phyloP scores from a whole-genome alignment of 2,329 filamentous ascomycete species.

The Aspergillus fumigatus region DNA sequence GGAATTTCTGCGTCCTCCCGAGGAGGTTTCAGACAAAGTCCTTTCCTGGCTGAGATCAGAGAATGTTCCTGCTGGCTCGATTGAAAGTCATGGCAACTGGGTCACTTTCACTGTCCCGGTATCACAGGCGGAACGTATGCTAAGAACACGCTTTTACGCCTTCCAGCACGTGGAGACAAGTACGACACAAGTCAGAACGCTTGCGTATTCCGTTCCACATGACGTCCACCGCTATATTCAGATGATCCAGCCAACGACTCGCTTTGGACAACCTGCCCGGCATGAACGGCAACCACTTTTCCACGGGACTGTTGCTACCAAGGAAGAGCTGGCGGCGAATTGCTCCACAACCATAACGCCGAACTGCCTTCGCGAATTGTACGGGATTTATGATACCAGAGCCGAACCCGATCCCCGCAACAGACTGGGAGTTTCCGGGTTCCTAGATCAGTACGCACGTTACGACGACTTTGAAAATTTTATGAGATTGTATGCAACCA shows the following conservation, averaged over 20 bases:
- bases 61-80: slow-evolving; percentile 42
- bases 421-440: slow-evolving; percentile 45
- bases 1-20: slow-evolving; percentile 49
- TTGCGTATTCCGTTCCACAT: slow-evolving; percentile 59
- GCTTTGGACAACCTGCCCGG: slow-evolving; percentile 51
- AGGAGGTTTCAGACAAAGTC: slow-evolving; percentile 47
- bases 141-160: slow-evolving; percentile 55
- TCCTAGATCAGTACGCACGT: slow-evolving; percentile 50
- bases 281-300: slow-evolving; percentile 36
- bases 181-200: slow-evolving; percentile 48
- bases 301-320: slow-evolving; percentile 7
- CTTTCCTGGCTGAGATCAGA: slow-evolving; percentile 53
- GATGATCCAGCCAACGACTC: slow-evolving; percentile 62
- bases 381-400: slow-evolving; percentile 37
- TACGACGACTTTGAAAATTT: slow-evolving; percentile 55
- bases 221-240: slow-evolving; percentile 52
- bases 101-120: slow-evolving; percentile 48
- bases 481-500: slow-evolving; percentile 51
- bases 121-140: slow-evolving; percentile 49
- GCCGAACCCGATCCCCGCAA: slow-evolving; percentile 33
- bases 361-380: slow-evolving; percentile 47
- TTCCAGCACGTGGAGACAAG: slow-evolving; percentile 47
- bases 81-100: slow-evolving; percentile 56
- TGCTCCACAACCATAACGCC: slow-evolving; percentile 45
- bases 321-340: slow-evolving; percentile 20